A percentile compares a stretch with the other conserved stretches of the same genome.
Evolutionary conservation across 495 filamentous ascomycete species (phyloP).

Genomic region (Peziza echinospora): DNA sequence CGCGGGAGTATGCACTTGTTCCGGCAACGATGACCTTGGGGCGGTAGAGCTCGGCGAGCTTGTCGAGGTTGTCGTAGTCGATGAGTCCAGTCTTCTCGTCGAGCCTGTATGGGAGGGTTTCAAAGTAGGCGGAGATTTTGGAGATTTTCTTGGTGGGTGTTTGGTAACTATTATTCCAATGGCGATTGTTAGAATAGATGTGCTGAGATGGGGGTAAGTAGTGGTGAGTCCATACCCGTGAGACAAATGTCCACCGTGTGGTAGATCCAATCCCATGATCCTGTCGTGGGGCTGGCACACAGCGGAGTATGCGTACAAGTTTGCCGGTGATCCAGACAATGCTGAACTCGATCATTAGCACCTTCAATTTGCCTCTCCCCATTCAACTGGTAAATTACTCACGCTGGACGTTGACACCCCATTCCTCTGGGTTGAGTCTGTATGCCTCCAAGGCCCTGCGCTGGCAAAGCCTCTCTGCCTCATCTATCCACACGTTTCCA

Average conservation of each 20-base stretch:
- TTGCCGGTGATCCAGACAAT: constrained; percentile 85
- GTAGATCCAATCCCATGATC: constrained; percentile 91
- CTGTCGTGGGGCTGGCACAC: constrained; percentile 80
- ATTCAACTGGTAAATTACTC: constrained; percentile 20
- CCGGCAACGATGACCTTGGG: constrained; percentile 92
- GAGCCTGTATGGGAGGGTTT: constrained; percentile 84
- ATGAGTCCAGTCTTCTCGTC: constrained; percentile 80
- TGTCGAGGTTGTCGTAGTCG: constrained; percentile 77
- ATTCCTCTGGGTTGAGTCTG: constrained; percentile 59
- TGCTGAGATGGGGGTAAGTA: background rate
- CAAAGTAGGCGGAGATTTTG: constrained; percentile 94
- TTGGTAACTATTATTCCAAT: constrained; percentile 42
- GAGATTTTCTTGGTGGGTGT: constrained; percentile 97
- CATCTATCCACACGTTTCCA: constrained; percentile 87
- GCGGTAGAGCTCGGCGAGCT: constrained; percentile 65
- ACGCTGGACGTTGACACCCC: constrained; percentile 98
- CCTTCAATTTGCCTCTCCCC: constrained; percentile 4
- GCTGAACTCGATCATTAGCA: constrained; percentile 31
- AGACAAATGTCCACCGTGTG: constrained; percentile 88
- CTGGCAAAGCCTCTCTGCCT: constrained; percentile 75
- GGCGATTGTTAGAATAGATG: background rate
- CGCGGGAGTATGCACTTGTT: constrained; percentile 80
- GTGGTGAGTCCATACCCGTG: constrained; percentile 35
- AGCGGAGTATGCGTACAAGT: constrained; percentile 88
- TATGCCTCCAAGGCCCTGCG: constrained; percentile 73